Percentiles rank a stretch among this genome's conserved stretches.
These are phyloP conservation scores for Cladophialophora exuberans DNA, from an alignment of 2,329 filamentous ascomycete genomes.

Conservation along the genomic window DNA sequence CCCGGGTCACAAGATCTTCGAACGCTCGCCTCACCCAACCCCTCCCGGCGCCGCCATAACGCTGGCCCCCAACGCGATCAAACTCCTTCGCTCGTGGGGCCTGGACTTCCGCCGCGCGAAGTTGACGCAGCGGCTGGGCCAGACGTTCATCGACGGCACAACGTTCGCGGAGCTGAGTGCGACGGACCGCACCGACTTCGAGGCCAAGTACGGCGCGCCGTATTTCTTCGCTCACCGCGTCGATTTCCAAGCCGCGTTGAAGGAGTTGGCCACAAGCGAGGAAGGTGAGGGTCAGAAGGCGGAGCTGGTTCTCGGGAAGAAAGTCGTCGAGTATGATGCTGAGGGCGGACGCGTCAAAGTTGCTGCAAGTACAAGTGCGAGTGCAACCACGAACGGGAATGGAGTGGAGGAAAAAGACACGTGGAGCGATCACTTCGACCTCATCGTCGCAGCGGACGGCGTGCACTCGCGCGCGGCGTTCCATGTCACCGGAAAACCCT, in stretches of 20 bases:
- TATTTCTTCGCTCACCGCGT: constrained; percentile 7
- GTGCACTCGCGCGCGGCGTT: constrained; percentile 4
- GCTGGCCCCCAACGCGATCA: constrained; percentile 5
- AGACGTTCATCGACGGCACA: constrained; percentile 7
- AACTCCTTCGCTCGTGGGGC: background rate
- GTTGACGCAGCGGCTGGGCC: constrained; percentile 2
- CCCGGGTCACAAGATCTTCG: no score
- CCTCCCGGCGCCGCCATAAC: constrained; percentile 5
- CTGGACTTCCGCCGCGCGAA: background rate
- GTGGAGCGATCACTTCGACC: background rate
- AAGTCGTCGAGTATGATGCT: constrained; percentile 4
- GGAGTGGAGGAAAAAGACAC: no score
- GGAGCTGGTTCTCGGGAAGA: background rate
- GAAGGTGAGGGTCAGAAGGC: background rate
- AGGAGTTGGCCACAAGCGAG: background rate
- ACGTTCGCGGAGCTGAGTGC: background rate
- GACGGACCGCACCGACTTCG: constrained; percentile 4
- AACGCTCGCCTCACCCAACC: background rate
- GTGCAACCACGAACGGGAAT: no score
- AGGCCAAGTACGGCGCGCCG: background rate
- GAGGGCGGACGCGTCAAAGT: background rate
- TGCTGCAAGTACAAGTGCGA: no score
- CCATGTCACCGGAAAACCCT: background rate
- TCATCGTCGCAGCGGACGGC: constrained; percentile 7
- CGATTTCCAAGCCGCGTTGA: constrained; percentile 1